Percentiles rank a stretch among this genome's conserved stretches.
Conservation (phyloP, 2,329 filamentous ascomycete species). For the Grosmannia huntii region DNA sequence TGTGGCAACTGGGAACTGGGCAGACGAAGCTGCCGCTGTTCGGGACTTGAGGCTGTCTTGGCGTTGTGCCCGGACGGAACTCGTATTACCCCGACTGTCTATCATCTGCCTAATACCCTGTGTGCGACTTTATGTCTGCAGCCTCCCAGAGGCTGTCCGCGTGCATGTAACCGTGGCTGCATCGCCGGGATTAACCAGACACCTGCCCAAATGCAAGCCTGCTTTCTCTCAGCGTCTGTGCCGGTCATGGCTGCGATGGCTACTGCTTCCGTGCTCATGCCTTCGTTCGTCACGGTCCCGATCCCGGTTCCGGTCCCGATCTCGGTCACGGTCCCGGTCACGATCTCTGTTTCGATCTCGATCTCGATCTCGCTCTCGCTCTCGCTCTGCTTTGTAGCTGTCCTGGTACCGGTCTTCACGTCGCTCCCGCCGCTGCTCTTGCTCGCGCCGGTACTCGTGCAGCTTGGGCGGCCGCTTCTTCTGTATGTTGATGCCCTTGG, state of each 20-base stretch:
- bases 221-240: neutral
- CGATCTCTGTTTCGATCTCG: neutral
- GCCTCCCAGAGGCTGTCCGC: no score
- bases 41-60: neutral
- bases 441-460: slow-evolving; percentile 14
- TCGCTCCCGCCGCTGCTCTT: slow-evolving; percentile 11
- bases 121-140: neutral
- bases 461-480: slow-evolving; percentile 11
- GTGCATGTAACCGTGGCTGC: neutral
- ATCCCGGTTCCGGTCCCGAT: neutral
- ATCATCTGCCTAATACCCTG: neutral
- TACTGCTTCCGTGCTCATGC: neutral
- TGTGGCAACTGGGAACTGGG: neutral
- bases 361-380: slow-evolving; percentile 7
- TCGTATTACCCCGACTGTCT: neutral
- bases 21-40: neutral
- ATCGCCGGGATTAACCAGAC: neutral
- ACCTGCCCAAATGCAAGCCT: neutral
- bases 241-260: neutral
- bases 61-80: neutral
- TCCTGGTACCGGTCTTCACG: slow-evolving; percentile 10
- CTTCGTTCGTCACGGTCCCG: neutral
- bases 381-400: slow-evolving; percentile 13
- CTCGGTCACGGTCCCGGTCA: neutral
- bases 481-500: slow-evolving; percentile 6